Evolutionary conservation across 805 yeast genomes (phyloP), one percentile per base, ranked within the genome.

Genomic region (Candida tallmaniae): DNA sequence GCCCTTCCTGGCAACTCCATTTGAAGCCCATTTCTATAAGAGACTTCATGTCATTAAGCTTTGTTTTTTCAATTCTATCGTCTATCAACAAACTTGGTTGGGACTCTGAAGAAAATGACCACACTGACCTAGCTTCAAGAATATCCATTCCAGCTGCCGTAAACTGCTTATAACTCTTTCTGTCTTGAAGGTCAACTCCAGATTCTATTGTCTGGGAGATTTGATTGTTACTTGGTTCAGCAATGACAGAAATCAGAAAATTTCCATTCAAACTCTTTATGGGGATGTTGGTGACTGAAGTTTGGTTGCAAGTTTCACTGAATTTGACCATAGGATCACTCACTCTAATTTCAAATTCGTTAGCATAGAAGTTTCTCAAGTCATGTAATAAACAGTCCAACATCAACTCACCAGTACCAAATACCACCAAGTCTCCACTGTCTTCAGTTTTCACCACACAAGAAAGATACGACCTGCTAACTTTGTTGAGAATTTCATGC

Each of bases 391-490:
- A 61, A 46, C 93, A 84, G 55, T 93, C 97, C 58, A 93, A 54
- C 50, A 85, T 86, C 12, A 90, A 48, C 51, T 93, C 97, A 5
- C 98, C 98, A 7, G 86, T 75, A 0, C 93, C 96, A 18, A 79
- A 50, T 0, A 93, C 54, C 1, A 79, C 78, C 52, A 83, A 86
- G 47, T 88, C 97, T 2, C 97, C 96, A 33, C 89, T 82, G 45
- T 85, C 95, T 52, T 87, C 96, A 1, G 83, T 86, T 42, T 72
- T 76, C n/a, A 84, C 63, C 14, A 70, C 70, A 23, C 78, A 67
- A 3, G 88, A 81, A 7, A 82, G 70, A 50, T 85, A 89, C 1
- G 80, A 63, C 44, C 73, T 74, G 46, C 72, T 72, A 19, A 84
- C 60, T 36, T 68, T 73, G 38, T 82, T 68, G 31, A 93, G 60